Percentiles rank a stretch among this genome's conserved stretches.
phyloP scores from a whole-genome alignment of 148 eudicot species.

The Rhododendron griersonianum region DNA sequence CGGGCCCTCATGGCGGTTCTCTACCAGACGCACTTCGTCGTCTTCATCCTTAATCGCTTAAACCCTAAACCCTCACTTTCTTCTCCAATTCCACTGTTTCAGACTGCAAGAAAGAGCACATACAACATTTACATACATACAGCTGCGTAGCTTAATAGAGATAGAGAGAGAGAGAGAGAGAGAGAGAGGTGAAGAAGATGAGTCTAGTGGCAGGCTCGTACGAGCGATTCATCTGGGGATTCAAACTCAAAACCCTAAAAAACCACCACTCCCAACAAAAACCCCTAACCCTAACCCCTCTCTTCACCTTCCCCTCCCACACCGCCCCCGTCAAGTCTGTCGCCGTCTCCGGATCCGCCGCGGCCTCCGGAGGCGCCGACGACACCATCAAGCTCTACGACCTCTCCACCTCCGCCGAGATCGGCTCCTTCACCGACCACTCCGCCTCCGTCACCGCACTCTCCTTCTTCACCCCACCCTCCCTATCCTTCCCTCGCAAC shows the following conservation, averaged over 20 bases:
- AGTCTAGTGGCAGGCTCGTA: slow-evolving; percentile 82
- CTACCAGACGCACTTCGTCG: neutral
- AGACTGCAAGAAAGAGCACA: neutral
- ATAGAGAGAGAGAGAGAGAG: neutral
- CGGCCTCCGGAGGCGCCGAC: slow-evolving; percentile 73
- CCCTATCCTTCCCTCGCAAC: slow-evolving; percentile 62
- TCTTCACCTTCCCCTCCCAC: slow-evolving; percentile 14
- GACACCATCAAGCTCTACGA: slow-evolving; percentile 92
- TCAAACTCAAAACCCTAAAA: slow-evolving; percentile 56
- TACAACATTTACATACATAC: no score
- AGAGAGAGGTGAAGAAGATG: slow-evolving; percentile 27
- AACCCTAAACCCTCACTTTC: neutral
- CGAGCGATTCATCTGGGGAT: slow-evolving; percentile 89
- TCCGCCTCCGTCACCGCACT: slow-evolving; percentile 56
- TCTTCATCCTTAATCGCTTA: neutral
- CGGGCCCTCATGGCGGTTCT: neutral
- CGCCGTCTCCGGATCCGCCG: slow-evolving; percentile 65
- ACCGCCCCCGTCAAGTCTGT: slow-evolving; percentile 34
- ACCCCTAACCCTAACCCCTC: slow-evolving; percentile 23
- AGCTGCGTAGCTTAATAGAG: neutral
- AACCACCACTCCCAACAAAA: neutral
- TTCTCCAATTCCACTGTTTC: neutral
- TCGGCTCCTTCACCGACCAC: slow-evolving; percentile 66
- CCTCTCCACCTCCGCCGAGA: slow-evolving; percentile 62
- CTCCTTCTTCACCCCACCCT: slow-evolving; percentile 42